A percentile compares a stretch with the other conserved stretches of the same genome.
phyloP scores from a whole-genome alignment of 148 eudicot genomes.

The Diospyros lotus region DNA sequence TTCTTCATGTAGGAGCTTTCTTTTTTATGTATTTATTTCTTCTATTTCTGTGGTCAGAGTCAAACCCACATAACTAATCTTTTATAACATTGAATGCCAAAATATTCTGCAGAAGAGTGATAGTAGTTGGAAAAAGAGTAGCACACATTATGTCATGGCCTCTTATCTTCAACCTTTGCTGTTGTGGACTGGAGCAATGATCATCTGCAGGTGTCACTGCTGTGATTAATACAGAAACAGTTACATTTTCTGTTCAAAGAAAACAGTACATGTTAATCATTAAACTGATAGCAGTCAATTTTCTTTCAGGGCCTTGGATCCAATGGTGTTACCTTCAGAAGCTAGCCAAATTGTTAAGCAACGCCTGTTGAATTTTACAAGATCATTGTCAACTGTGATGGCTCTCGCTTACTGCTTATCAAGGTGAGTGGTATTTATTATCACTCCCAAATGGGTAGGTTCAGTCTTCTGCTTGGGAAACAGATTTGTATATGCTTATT shows the following conservation, averaged over 20 bases:
- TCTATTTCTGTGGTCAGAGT: not conserved
- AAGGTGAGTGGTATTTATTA: constrained; percentile 34
- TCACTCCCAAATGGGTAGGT: not conserved
- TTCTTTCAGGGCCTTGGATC: constrained; percentile 69
- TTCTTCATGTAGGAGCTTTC: constrained; percentile 47
- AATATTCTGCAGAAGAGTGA: constrained; percentile 61
- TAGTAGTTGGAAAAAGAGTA: constrained; percentile 76
- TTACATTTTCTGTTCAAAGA: constrained; percentile 1
- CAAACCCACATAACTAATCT: not conserved
- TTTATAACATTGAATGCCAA: not conserved
- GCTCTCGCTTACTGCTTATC: constrained; percentile 81
- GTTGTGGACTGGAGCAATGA: constrained; percentile 77
- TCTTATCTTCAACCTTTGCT: constrained; percentile 84
- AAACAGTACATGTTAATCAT: not conserved
- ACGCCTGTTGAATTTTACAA: constrained; percentile 65
- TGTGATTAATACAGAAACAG: not conserved
- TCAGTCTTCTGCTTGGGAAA: constrained; percentile 1
- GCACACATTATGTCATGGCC: constrained; percentile 58
- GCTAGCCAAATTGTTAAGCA: constrained; percentile 81
- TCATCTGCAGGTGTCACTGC: constrained; percentile 72
- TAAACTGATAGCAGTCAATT: not conserved
- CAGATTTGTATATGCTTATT: not conserved
- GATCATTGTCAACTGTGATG: constrained; percentile 85
- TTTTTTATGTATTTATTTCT: not conserved
- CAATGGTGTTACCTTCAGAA: constrained; percentile 68